Evolutionary conservation across 2,329 filamentous ascomycete genomes (phyloP).

Genomic region (Fusarium sarcochroum): DNA sequence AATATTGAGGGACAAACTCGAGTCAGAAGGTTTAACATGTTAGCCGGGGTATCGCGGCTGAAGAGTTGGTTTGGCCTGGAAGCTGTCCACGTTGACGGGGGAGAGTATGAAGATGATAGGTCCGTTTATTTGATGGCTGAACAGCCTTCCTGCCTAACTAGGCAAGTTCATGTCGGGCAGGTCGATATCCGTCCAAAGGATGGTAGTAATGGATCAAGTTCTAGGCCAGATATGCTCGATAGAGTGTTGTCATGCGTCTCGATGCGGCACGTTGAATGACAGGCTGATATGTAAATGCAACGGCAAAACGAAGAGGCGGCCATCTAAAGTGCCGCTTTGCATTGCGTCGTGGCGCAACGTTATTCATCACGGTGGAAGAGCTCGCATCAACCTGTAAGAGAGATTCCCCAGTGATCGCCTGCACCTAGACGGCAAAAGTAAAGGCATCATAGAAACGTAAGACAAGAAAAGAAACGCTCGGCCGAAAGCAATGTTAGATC

Average conservation of each 20-base stretch:
- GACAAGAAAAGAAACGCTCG: conserved; percentile 4
- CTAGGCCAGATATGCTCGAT: conserved; percentile 6
- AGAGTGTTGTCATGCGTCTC: conserved; percentile 4
- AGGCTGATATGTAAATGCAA: conserved; percentile 3
- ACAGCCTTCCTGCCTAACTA: conserved; percentile 11
- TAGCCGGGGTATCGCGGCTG: conserved; percentile 3
- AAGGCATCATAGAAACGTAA: conserved; percentile 9
- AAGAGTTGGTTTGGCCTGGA: conserved; percentile 2
- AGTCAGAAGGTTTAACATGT: conserved; percentile 1
- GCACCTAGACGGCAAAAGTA: conserved; percentile 7
- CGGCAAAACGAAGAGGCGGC: not conserved
- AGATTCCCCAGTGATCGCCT: not conserved
- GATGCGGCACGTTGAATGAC: not conserved
- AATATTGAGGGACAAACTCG: not conserved
- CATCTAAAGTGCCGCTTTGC: not conserved
- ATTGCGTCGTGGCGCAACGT: conserved; percentile 1
- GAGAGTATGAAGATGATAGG: conserved; percentile 16
- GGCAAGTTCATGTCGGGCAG: conserved; percentile 18
- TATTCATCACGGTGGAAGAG: not conserved
- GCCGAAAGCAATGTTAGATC: conserved; percentile 2
- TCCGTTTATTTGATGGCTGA: conserved; percentile 4
- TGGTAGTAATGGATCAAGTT: conserved; percentile 14
- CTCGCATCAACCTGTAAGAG: conserved; percentile 1
- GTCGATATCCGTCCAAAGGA: conserved; percentile 12
- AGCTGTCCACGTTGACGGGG: not conserved